Evolutionary conservation across 2,329 filamentous ascomycete species (phyloP).

Genomic region (Macrophomina tecta): DNA sequence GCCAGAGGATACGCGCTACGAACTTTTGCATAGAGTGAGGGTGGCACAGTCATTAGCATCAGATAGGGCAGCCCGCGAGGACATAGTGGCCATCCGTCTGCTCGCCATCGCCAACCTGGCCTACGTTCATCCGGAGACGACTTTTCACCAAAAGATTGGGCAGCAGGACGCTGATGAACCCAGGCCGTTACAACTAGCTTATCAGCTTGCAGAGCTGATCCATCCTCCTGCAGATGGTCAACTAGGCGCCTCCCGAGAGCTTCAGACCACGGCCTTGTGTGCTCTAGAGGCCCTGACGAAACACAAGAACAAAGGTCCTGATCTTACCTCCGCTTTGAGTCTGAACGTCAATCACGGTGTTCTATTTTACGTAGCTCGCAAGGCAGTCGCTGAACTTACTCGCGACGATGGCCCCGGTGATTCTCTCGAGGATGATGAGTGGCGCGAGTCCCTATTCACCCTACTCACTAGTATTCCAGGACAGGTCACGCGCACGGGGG

Average conservation of each 20-base stretch:
- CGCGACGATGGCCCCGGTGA: conserved; percentile 44
- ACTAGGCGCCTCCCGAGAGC: conserved; percentile 70
- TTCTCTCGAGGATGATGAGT: conserved; percentile 71
- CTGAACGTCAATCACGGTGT: conserved; percentile 97
- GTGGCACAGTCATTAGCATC: conserved; percentile 79
- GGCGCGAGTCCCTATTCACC: conserved; percentile 89
- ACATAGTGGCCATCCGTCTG: conserved; percentile 79
- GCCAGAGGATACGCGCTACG: conserved; percentile 77
- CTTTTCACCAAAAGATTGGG: conserved; percentile 85
- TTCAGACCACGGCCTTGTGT: conserved; percentile 82
- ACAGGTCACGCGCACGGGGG: conserved; percentile 70
- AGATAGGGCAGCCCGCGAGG: conserved; percentile 70
- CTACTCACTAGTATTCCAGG: conserved; percentile 81
- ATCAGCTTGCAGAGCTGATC: conserved; percentile 90
- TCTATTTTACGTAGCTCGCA: conserved; percentile 88
- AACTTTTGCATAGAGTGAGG: conserved; percentile 82
- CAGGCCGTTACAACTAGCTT: conserved; percentile 84
- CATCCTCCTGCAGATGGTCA: conserved; percentile 78
- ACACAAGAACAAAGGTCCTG: conserved; percentile 75
- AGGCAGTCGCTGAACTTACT: conserved; percentile 82
- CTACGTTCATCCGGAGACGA: conserved; percentile 81
- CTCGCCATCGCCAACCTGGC: conserved; percentile 89
- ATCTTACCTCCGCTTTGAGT: conserved; percentile 89
- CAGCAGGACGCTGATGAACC: conserved; percentile 90
- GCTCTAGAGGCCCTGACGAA: conserved; percentile 85